Conservation (phyloP, 495 filamentous ascomycete species). For the Corynascus novoguineensis region DNA sequence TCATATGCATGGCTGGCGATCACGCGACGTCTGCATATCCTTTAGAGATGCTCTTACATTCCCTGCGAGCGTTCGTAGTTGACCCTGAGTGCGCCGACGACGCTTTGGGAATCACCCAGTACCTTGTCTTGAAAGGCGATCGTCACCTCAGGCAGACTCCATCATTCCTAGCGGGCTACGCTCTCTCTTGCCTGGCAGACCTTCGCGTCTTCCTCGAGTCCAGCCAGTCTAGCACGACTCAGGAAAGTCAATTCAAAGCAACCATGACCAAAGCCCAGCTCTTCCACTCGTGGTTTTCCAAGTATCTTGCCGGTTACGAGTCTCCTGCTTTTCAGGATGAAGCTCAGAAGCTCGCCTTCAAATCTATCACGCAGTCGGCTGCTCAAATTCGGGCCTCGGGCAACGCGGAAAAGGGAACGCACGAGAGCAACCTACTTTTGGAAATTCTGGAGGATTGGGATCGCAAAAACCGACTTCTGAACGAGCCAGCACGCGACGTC, state of each 20-base stretch:
- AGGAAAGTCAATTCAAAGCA: slow-evolving; percentile 65
- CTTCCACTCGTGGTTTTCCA: slow-evolving; percentile 68
- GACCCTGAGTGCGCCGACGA: slow-evolving; percentile 90
- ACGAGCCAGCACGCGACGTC: slow-evolving; percentile 59
- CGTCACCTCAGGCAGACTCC: slow-evolving; percentile 58
- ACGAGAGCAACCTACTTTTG: slow-evolving; percentile 68
- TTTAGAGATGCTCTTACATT: slow-evolving; percentile 85
- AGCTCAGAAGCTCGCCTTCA: slow-evolving; percentile 52
- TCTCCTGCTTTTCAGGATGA: slow-evolving; percentile 44
- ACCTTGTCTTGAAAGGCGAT: slow-evolving; percentile 66
- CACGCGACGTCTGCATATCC: slow-evolving; percentile 71
- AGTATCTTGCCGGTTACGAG: slow-evolving; percentile 53
- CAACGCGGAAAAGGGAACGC: slow-evolving; percentile 53
- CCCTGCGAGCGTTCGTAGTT: slow-evolving; percentile 69
- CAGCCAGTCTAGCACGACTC: slow-evolving; percentile 62
- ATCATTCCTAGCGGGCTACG: slow-evolving; percentile 71
- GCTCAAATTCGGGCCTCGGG: slow-evolving; percentile 52
- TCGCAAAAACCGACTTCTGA: slow-evolving; percentile 55
- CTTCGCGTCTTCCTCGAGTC: slow-evolving; percentile 65
- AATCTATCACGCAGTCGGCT: slow-evolving; percentile 57
- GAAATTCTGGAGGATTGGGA: slow-evolving; percentile 69
- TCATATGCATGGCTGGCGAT: slow-evolving; percentile 70
- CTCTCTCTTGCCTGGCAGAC: slow-evolving; percentile 68
- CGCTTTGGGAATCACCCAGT: slow-evolving; percentile 78
- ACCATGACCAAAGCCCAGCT: slow-evolving; percentile 60